Evolutionary conservation across 768 basidiomycete species (phyloP).

Genomic region (Leccinellum albellum): DNA sequence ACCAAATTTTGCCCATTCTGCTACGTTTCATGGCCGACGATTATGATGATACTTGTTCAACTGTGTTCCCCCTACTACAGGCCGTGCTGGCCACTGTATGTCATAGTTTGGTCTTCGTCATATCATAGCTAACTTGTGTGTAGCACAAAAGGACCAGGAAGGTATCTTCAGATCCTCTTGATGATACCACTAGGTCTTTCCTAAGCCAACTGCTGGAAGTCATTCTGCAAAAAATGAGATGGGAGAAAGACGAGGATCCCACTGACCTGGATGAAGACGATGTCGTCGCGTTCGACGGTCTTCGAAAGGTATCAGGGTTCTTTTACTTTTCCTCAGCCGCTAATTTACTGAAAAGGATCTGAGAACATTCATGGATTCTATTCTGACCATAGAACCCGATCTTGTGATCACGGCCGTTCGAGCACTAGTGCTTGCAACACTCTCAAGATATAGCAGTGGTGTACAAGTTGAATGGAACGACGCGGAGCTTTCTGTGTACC

Average conservation of each 20-base stretch:
- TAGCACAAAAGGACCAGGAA: constrained; percentile 81
- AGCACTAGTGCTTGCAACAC: constrained; percentile 67
- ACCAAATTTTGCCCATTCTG: constrained; percentile 72
- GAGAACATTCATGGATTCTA: constrained; percentile 80
- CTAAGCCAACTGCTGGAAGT: constrained; percentile 74
- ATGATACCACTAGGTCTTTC: constrained; percentile 70
- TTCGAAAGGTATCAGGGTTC: constrained; percentile 65
- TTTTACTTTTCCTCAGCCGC: constrained; percentile 1
- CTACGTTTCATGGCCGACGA: constrained; percentile 87
- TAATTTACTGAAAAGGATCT: constrained; percentile 58
- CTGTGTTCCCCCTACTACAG: constrained; percentile 79
- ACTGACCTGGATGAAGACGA: constrained; percentile 90
- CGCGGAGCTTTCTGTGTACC: constrained; percentile 88
- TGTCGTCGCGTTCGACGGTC: constrained; percentile 71
- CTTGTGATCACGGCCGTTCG: constrained; percentile 79
- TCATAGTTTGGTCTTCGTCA: neutral
- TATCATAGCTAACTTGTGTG: constrained; percentile 2
- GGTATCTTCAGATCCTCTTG: constrained; percentile 55
- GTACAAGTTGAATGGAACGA: constrained; percentile 81
- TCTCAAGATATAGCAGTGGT: constrained; percentile 62
- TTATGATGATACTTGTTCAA: constrained; percentile 84
- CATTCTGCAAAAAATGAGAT: constrained; percentile 84
- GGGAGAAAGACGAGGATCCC: constrained; percentile 76
- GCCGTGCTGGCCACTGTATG: constrained; percentile 71
- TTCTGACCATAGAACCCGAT: constrained; percentile 79